Base-by-base conservation (phyloP, 495 filamentous ascomycete genomes). In the Penicillium samsonianum region DNA sequence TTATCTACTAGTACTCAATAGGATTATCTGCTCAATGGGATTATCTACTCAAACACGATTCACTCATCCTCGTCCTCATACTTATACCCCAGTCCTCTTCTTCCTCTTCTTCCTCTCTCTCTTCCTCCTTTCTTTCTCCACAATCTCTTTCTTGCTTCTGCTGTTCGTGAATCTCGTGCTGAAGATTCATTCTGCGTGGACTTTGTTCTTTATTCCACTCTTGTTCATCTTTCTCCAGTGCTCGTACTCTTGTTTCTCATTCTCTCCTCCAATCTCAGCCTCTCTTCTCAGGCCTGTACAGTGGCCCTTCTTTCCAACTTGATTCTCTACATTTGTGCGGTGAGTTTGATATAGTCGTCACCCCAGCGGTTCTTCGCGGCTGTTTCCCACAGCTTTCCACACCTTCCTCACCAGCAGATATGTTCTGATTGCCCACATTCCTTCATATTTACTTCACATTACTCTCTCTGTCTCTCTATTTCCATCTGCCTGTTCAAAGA, bases 41-140 rank as follows among this genome's bases (percentile, higher is more conserved):
- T 40, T 19, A 19, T 40, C n/a, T 19, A 25, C 16, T 40, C 6
- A n/a, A 40, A 40, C 5, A 40, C 16, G 23, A 25, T 25, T 25
- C 23, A 16, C 16, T 5, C 14, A 10, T 9, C 12, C 43, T 45
- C 43, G 22, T 28, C 43, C 23, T 45, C 10, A n/a, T 19, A 22
- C 17, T 19, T 23, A n/a, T 50, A 35, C 12, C 16, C 31, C 11
- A 33, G 11, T 50, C 20, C 5, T 53, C 57, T 44, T 37, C 17
- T 47, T 35, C 19, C 22, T n/a, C 54, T 48, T 5, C 30, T 33
- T 57, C 19, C 30, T 54, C 20, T 42, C n/a, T 57, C n/a, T 40
- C 14, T 53, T 43, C 28, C 4, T 23, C 11, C 16, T 20, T 14
- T 17, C 46, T 40, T 4, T 31, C 11, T n/a, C 16, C 37, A 57